phyloP scores from a whole-genome alignment of 2,329 filamentous ascomycete genomes.

The Allantophomopsis cytisporea region DNA sequence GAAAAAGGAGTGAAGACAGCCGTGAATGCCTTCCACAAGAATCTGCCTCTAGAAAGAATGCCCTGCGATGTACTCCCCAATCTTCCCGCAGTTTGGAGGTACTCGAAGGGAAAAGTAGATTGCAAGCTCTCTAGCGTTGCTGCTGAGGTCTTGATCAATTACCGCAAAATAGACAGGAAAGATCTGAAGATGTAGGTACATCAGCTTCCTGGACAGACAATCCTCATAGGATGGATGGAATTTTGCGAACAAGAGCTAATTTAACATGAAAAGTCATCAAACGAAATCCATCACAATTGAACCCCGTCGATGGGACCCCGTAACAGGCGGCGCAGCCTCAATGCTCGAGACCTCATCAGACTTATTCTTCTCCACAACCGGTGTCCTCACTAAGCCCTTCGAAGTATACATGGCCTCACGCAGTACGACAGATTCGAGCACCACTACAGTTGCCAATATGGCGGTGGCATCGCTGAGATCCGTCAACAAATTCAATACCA shows the following conservation, averaged over 20 bases:
- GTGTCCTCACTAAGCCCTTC: neutral
- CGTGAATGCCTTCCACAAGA: conserved; percentile 24
- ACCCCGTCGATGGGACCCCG: conserved; percentile 18
- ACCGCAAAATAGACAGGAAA: conserved; percentile 34
- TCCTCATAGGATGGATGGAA: no score
- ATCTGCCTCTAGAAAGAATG: conserved; percentile 20
- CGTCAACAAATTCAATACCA: conserved; percentile 23
- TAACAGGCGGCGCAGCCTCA: conserved; percentile 12
- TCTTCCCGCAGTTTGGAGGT: conserved; percentile 34
- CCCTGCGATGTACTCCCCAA: conserved; percentile 25
- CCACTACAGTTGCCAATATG: conserved; percentile 1
- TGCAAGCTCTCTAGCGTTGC: conserved; percentile 35
- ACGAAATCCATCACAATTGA: conserved; percentile 20
- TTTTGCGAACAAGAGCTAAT: conserved; percentile 31
- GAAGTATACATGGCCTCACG: neutral
- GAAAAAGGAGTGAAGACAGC: conserved; percentile 25
- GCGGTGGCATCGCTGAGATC: conserved; percentile 5
- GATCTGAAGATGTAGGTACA: conserved; percentile 27
- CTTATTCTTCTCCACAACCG: neutral
- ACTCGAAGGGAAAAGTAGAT: conserved; percentile 22
- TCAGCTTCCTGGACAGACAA: conserved; percentile 22
- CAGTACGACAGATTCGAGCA: conserved; percentile 6
- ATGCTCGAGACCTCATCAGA: neutral
- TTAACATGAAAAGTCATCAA: conserved; percentile 26
- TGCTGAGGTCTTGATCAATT: conserved; percentile 35